Evolutionary conservation across 805 yeast genomes (phyloP).

Genomic region (Kuraishia floccosa): DNA sequence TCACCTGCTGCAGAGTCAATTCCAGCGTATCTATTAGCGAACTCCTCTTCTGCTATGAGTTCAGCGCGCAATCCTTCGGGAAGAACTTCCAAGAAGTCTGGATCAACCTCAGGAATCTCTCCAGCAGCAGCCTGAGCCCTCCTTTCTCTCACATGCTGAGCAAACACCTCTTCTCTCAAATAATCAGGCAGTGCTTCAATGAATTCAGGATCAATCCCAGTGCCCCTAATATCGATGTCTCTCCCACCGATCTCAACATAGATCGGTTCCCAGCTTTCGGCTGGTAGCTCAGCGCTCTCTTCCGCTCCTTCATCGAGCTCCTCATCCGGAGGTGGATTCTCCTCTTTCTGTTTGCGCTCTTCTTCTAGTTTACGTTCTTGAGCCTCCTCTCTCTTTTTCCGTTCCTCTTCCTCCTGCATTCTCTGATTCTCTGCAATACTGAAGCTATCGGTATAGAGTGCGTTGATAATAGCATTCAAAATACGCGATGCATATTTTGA

Average conservation of each 20-base stretch:
- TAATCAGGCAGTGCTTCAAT: slow-evolving; percentile 85
- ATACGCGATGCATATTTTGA: slow-evolving; percentile 21
- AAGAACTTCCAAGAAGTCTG: slow-evolving; percentile 69
- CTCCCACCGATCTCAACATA: slow-evolving; percentile 66
- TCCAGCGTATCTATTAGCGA: slow-evolving; percentile 24
- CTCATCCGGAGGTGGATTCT: slow-evolving; percentile 16
- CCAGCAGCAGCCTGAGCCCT: slow-evolving; percentile 42
- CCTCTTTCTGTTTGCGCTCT: slow-evolving; percentile 15
- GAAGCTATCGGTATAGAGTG: slow-evolving; percentile 37
- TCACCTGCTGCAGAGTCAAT: slow-evolving; percentile 5
- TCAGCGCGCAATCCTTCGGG: slow-evolving; percentile 59
- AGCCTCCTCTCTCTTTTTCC: slow-evolving; percentile 5
- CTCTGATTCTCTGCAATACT: slow-evolving; percentile 15
- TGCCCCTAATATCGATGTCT: slow-evolving; percentile 76
- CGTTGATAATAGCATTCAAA: slow-evolving; percentile 30
- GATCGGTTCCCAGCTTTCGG: slow-evolving; percentile 32
- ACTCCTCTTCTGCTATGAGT: slow-evolving; percentile 45
- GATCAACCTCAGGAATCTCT: slow-evolving; percentile 57
- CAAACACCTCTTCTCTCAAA: slow-evolving; percentile 84
- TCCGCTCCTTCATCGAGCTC: slow-evolving; percentile 11
- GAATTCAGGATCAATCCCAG: slow-evolving; percentile 88
- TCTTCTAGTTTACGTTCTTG: slow-evolving; percentile 10
- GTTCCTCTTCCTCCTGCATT: slow-evolving; percentile 7
- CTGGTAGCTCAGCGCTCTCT: slow-evolving; percentile 9
- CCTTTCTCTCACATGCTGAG: slow-evolving; percentile 73